Conservation (phyloP, 495 filamentous ascomycete genomes). For the Penicillium antarcticum region DNA sequence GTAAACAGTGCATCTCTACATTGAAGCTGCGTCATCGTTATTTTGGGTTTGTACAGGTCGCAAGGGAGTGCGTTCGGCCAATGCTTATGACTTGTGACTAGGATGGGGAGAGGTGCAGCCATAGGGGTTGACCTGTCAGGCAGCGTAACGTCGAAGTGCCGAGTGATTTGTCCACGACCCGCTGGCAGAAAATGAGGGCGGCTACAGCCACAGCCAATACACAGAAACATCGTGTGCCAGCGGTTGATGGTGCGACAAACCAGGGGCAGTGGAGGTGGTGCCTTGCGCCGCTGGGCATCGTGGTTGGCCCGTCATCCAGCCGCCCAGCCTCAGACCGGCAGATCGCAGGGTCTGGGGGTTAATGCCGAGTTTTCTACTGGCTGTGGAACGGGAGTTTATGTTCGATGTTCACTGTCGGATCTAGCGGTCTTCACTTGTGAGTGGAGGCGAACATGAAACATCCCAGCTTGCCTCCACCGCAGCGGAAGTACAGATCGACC, state of each 20-base stretch:
- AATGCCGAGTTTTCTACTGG: conserved; percentile 15
- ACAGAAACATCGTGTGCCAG: conserved; percentile 1
- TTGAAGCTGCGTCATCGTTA: conserved; percentile 10
- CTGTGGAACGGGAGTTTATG: not conserved
- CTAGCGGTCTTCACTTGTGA: not conserved
- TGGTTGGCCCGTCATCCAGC: conserved; percentile 22
- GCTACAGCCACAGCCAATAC: conserved; percentile 15
- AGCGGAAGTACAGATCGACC: not conserved
- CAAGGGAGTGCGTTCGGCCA: conserved; percentile 3
- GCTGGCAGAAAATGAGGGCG: conserved; percentile 14
- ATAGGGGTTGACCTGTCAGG: too few relatives aligned
- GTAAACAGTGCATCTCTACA: too few relatives aligned
- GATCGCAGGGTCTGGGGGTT: conserved; percentile 8
- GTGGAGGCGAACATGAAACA: conserved; percentile 18
- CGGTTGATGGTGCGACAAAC: conserved; percentile 6
- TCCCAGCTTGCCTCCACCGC: conserved; percentile 18
- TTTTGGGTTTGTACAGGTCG: conserved; percentile 7
- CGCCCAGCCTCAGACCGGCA: conserved; percentile 14
- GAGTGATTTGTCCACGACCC: conserved; percentile 15
- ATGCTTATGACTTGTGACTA: not conserved
- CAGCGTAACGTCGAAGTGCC: too few relatives aligned
- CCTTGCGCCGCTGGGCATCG: conserved; percentile 5
- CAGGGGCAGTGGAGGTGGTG: conserved; percentile 1
- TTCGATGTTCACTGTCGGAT: conserved; percentile 2
- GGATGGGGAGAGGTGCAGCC: too few relatives aligned